These are phyloP conservation scores for Micractinium sp. DNA, from an alignment of 139 green algal species.

Conservation along the genomic window DNA sequence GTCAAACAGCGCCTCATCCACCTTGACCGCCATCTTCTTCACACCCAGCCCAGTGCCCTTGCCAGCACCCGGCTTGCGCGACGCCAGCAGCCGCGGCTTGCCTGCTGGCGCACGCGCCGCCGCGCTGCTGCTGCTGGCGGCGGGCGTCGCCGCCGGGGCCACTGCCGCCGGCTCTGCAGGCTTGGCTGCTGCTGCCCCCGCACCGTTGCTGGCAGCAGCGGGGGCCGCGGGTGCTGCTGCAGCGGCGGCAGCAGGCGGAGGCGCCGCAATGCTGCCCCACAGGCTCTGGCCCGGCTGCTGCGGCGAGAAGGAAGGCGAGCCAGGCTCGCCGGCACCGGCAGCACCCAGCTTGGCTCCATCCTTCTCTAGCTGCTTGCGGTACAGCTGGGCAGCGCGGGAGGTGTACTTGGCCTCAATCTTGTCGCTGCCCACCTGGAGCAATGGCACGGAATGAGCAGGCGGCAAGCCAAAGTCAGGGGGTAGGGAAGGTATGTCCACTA, in stretches of 20 bases:
- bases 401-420: constrained; percentile 98
- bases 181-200: background rate
- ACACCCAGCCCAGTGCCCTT: constrained; percentile 80
- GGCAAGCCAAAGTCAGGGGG: background rate
- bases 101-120: constrained; percentile 19
- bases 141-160: background rate
- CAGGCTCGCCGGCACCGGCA: background rate
- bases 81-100: constrained; percentile 42
- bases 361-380: constrained; percentile 89
- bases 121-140: background rate
- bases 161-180: background rate
- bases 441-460: background rate
- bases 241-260: background rate
- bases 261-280: constrained; percentile 17
- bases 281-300: background rate
- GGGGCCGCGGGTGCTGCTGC: constrained; percentile 8
- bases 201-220: constrained; percentile 14
- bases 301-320: background rate
- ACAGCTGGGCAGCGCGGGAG: constrained; percentile 90
- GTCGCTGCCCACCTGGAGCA: constrained; percentile 68
- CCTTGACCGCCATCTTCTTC: constrained; percentile 83
- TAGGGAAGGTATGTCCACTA: too few species aligned
- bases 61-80: constrained; percentile 22
- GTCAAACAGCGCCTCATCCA: constrained; percentile 87
- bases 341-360: constrained; percentile 73